Conservation (phyloP, 371 early-diverging fungal genomes). For the Mortierella sp. region DNA sequence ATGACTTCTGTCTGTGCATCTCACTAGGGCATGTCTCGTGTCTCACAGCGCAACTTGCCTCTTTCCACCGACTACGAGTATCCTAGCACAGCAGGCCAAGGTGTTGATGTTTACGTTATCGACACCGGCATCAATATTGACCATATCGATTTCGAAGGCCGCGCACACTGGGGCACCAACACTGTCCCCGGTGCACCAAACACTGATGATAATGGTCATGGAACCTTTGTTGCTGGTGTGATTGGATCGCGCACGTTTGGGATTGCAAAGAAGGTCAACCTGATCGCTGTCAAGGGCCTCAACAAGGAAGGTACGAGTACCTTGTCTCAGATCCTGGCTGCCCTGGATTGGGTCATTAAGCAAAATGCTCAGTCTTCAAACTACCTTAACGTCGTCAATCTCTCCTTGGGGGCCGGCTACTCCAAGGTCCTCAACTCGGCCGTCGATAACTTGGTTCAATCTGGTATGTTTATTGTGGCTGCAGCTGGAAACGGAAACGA, state of each 20-base stretch:
- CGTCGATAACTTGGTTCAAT: conserved; percentile 58
- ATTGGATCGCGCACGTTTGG: conserved; percentile 75
- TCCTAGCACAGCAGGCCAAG: conserved; percentile 62
- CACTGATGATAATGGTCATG: conserved; percentile 71
- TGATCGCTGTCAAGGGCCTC: conserved; percentile 76
- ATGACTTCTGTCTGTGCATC: too few species aligned
- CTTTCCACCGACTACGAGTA: conserved; percentile 52
- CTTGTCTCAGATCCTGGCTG: conserved; percentile 53
- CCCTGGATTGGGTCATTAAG: conserved; percentile 60
- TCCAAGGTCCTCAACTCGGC: conserved; percentile 65
- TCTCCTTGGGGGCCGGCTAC: conserved; percentile 58
- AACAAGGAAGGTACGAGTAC: conserved; percentile 59
- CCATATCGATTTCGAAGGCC: conserved; percentile 83
- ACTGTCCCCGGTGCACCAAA: conserved; percentile 66
- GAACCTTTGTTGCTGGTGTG: conserved; percentile 74
- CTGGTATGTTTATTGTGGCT: conserved; percentile 67
- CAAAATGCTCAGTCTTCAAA: conserved; percentile 38
- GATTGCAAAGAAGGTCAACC: conserved; percentile 75
- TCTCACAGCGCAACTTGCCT: conserved; percentile 62
- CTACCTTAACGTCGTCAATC: conserved; percentile 49
- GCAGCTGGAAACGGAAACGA: conserved; percentile 77
- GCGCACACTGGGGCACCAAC: conserved; percentile 75
- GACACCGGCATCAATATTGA: conserved; percentile 83
- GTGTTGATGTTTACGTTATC: conserved; percentile 83
- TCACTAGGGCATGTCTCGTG: conserved; percentile 68